Evolutionary conservation across 371 early-diverging fungal genomes (phyloP).

Genomic region (Rhizopus delemar): DNA sequence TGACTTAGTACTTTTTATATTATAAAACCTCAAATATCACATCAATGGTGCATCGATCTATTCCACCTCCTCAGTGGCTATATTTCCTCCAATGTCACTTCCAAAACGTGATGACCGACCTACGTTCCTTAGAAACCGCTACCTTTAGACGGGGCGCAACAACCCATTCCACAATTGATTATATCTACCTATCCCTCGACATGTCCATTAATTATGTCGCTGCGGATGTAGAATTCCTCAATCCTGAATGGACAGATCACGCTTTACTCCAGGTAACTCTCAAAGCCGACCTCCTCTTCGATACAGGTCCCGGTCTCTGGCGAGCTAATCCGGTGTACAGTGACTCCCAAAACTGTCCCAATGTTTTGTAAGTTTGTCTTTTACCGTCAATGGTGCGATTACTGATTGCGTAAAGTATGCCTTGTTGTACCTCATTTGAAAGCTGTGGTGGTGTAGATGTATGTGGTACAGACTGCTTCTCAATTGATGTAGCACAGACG

Average conservation of each 20-base stretch:
- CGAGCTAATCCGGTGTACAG: constrained; percentile 12
- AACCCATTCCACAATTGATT: background rate
- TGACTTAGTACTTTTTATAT: no score
- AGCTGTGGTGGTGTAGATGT: no score
- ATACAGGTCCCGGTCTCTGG: constrained; percentile 6
- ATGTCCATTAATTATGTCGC: background rate
- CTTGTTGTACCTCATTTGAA: no score
- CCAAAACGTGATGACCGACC: background rate
- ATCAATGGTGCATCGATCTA: no score
- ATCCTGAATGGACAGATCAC: constrained; percentile 8
- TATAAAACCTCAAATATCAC: no score
- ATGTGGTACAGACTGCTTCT: no score
- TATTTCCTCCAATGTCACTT: background rate
- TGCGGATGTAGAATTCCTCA: background rate
- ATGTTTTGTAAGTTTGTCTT: no score
- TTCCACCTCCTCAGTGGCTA: no score
- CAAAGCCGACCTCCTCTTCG: background rate
- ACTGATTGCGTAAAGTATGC: no score
- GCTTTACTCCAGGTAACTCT: background rate
- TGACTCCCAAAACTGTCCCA: no score
- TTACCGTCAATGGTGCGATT: no score
- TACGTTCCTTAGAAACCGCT: background rate
- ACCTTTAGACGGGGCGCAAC: background rate
- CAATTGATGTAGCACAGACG: no score
- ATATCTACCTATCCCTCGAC: background rate